Percentiles rank a stretch among this genome's conserved stretches.
These are phyloP conservation scores for Cercospora janseana DNA, from an alignment of 2,329 filamentous ascomycete species.

Conservation along the genomic window DNA sequence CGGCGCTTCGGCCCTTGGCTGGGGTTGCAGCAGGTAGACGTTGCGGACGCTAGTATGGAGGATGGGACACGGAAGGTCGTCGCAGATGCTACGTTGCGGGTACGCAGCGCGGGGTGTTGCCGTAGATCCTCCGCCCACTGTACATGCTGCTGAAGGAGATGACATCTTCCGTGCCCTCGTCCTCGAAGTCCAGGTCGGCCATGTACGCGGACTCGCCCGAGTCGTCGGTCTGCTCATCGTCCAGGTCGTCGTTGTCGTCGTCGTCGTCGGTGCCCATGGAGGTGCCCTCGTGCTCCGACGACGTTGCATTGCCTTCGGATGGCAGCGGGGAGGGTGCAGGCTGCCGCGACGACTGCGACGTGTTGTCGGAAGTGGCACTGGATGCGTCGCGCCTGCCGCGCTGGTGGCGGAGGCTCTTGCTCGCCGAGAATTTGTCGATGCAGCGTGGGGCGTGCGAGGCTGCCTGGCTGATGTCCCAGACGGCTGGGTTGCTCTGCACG, in stretches of 20 bases:
- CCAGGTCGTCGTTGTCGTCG: neutral
- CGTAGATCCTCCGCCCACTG: constrained; percentile 29
- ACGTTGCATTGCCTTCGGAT: constrained; percentile 1
- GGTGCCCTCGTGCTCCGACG: too few species aligned
- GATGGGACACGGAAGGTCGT: constrained; percentile 41
- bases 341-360: constrained; percentile 2
- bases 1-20: constrained; percentile 13
- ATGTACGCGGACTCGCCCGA: constrained; percentile 8
- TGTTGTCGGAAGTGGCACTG: neutral
- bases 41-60: constrained; percentile 44
- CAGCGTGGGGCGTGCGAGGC: constrained; percentile 25
- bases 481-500: constrained; percentile 11
- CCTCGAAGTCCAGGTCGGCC: constrained; percentile 16
- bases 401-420: neutral
- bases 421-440: constrained; percentile 19
- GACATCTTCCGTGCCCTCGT: constrained; percentile 32
- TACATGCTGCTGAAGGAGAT: constrained; percentile 29
- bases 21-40: constrained; percentile 46
- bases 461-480: constrained; percentile 37
- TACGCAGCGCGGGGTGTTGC: constrained; percentile 32
- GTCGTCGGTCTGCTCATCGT: constrained; percentile 1
- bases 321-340: constrained; percentile 11
- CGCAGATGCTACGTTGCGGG: constrained; percentile 29
- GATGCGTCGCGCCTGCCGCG: constrained; percentile 8
- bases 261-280: neutral